Evolutionary conservation across 331 rosid species (phyloP).

Genomic region (Quercus lobata): DNA sequence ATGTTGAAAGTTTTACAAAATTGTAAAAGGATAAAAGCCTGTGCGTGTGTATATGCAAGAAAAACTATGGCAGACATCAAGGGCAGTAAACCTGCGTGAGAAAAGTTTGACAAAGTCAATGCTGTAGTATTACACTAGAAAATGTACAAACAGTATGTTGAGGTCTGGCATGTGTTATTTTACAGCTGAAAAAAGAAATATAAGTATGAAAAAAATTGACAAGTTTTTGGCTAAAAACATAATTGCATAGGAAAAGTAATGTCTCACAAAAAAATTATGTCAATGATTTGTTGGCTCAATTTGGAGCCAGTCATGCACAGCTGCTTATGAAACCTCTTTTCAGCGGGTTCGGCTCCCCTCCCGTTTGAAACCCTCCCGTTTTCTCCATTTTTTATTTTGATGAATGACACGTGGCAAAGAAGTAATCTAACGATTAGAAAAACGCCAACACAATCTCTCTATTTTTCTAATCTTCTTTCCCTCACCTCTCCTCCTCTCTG

Average conservation of each 20-base stretch:
- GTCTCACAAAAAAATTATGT: not conserved
- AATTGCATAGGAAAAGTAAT: not conserved
- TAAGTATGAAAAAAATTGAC: not conserved
- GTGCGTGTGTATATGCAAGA: not conserved
- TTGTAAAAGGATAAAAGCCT: not conserved
- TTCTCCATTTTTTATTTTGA: too few species aligned
- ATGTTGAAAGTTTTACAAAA: not conserved
- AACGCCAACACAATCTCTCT: too few species aligned
- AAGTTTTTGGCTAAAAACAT: not conserved
- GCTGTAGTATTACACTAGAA: not conserved
- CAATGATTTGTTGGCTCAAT: not conserved
- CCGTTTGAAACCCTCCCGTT: too few species aligned
- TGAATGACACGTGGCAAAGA: too few species aligned
- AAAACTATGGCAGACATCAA: not conserved
- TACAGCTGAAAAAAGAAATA: not conserved
- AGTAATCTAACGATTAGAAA: too few species aligned
- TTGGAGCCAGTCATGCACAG: slow-evolving; percentile 1
- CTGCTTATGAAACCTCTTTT: slow-evolving; percentile 4
- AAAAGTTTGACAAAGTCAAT: not conserved
- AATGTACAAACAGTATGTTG: not conserved
- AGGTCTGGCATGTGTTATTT: not conserved
- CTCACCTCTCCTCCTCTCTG: too few species aligned
- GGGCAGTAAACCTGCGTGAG: not conserved
- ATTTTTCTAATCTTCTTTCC: too few species aligned
- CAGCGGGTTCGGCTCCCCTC: too few species aligned